Evolutionary conservation across 192 early-diverging fungal genomes (phyloP).

Genomic region (Coemansia sp.): DNA sequence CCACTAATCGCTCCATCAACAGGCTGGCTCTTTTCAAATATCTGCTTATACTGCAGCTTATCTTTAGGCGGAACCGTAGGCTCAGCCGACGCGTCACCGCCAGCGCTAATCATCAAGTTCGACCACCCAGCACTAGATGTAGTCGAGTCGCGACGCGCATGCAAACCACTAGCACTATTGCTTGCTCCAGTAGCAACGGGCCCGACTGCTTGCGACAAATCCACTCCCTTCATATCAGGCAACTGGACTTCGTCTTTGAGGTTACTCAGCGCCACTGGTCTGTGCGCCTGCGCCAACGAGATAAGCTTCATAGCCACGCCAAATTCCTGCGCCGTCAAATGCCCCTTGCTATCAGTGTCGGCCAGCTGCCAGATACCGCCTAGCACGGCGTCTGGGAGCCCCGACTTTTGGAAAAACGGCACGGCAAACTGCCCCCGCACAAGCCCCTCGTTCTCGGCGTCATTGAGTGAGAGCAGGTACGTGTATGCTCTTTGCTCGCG

Average conservation of each 20-base stretch:
- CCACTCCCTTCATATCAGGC: constrained; percentile 64
- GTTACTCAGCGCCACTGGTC: constrained; percentile 58
- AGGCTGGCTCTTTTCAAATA: constrained; percentile 63
- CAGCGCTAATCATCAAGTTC: constrained; percentile 13
- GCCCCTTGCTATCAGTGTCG: constrained; percentile 76
- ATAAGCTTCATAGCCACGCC: constrained; percentile 85
- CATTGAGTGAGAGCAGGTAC: constrained; percentile 64
- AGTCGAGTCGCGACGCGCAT: constrained; percentile 38
- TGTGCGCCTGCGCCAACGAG: constrained; percentile 77
- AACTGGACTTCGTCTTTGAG: constrained; percentile 55
- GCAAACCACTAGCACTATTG: constrained; percentile 5
- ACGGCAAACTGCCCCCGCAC: constrained; percentile 72
- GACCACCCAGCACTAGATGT: constrained; percentile 50
- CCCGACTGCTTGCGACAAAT: constrained; percentile 16
- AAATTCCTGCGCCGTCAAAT: constrained; percentile 72
- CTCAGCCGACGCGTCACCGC: constrained; percentile 14
- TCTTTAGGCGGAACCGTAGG: constrained; percentile 51
- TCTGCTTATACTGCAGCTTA: constrained; percentile 61
- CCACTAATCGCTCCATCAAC: constrained; percentile 63
- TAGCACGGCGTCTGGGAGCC: constrained; percentile 62
- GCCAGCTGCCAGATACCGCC: constrained; percentile 88
- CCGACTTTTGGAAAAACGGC: constrained; percentile 71
- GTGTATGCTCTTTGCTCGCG: constrained; percentile 66
- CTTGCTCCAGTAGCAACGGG: not conserved
- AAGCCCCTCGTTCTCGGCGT: constrained; percentile 62